A percentile compares a stretch with the other conserved stretches of the same genome.
These are phyloP conservation scores for Ilyonectria robusta DNA, from an alignment of 2,329 filamentous ascomycete species.

Conservation along the genomic window DNA sequence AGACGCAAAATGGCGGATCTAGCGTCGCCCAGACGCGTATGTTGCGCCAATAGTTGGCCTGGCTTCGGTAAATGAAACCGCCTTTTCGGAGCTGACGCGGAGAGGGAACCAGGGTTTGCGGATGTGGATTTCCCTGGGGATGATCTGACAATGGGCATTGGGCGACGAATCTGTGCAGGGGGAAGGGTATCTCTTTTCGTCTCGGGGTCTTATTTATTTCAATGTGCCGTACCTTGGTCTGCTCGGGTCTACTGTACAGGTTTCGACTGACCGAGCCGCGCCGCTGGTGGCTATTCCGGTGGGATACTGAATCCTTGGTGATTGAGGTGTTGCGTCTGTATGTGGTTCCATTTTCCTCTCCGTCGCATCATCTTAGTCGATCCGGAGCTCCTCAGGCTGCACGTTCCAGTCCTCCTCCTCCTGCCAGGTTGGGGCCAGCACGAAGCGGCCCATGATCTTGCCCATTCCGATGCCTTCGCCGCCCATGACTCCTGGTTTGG, in stretches of 20 bases:
- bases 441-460: constrained; percentile 73
- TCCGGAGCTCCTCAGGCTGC: constrained; percentile 52
- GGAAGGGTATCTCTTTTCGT: constrained; percentile 15
- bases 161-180: constrained; percentile 11
- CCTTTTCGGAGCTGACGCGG: constrained; percentile 17
- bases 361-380: constrained; percentile 24
- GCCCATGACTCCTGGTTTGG: constrained; percentile 56
- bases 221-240: background rate
- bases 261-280: constrained; percentile 6
- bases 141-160: constrained; percentile 3
- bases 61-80: constrained; percentile 19
- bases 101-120: background rate
- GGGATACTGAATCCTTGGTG: background rate
- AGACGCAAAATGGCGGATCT: background rate
- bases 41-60: background rate
- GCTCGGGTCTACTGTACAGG: constrained; percentile 21
- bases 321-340: constrained; percentile 2
- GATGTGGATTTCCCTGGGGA: background rate
- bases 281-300: background rate
- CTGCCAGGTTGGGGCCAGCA: constrained; percentile 70
- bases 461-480: constrained; percentile 74
- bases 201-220: constrained; percentile 18
- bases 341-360: constrained; percentile 8
- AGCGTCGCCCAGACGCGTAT: constrained; percentile 1
- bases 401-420: constrained; percentile 71